phyloP scores from a whole-genome alignment of 306 rosid species.

The Trichosanthes truncata region DNA sequence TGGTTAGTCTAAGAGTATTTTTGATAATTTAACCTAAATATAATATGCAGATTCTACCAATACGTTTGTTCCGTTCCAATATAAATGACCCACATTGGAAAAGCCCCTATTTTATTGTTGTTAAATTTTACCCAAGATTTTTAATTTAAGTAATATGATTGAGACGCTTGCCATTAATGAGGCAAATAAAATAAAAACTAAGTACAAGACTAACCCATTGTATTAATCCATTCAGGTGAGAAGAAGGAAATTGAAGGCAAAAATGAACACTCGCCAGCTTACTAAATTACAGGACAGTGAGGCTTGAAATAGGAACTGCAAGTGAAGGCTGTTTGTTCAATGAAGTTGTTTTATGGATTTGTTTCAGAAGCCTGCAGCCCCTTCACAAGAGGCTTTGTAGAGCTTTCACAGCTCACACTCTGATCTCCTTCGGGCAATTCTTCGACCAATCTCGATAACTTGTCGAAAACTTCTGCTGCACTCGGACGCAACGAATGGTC shows the following conservation, averaged over 20 bases:
- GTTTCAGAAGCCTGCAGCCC: slow-evolving; percentile 26
- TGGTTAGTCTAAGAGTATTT: too few species aligned
- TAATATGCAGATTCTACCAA: too few species aligned
- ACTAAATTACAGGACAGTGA: not conserved
- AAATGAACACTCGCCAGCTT: not conserved
- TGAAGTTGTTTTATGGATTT: slow-evolving; percentile 23
- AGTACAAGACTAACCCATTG: not conserved
- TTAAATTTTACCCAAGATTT: too few species aligned
- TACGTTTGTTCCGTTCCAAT: too few species aligned
- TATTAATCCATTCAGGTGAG: not conserved
- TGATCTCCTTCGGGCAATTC: slow-evolving; percentile 42
- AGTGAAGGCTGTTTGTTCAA: not conserved
- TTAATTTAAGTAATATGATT: not conserved
- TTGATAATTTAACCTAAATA: too few species aligned
- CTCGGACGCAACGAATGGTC: slow-evolving; percentile 55
- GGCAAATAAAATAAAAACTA: not conserved
- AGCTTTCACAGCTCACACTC: slow-evolving; percentile 45
- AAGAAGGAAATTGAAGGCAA: not conserved
- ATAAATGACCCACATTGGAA: not conserved
- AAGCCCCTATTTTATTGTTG: not conserved
- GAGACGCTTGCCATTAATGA: not conserved
- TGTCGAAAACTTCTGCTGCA: slow-evolving; percentile 57
- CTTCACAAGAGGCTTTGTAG: slow-evolving; percentile 57
- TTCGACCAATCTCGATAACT: slow-evolving; percentile 50
- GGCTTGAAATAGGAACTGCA: not conserved